Evolutionary conservation across 306 rosid genomes (phyloP).

Genomic region (Glycyrrhiza uralensis): DNA sequence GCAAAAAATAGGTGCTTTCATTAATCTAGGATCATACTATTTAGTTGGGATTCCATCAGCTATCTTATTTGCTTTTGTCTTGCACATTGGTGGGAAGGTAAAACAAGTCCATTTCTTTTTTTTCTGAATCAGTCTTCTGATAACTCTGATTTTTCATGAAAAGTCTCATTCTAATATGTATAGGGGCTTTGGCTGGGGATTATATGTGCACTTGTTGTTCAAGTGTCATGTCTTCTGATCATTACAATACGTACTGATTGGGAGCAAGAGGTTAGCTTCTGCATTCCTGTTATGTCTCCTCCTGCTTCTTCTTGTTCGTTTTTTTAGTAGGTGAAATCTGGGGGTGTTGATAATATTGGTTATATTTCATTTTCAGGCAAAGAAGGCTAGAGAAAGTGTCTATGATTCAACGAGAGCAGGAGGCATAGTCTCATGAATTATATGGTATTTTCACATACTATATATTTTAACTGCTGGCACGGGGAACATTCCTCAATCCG

Average conservation of each 20-base stretch:
- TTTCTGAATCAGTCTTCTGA: neutral
- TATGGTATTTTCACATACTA: neutral
- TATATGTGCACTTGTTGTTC: constrained; percentile 63
- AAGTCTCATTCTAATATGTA: neutral
- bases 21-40: constrained; percentile 75
- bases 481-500: too few species aligned
- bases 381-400: constrained; percentile 48
- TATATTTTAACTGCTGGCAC: too few species aligned
- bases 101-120: neutral
- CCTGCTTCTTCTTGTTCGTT: neutral
- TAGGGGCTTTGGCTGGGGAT: constrained; percentile 85
- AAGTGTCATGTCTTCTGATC: constrained; percentile 41
- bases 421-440: constrained; percentile 10
- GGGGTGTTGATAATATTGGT: neutral
- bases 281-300: neutral
- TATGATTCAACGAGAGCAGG: constrained; percentile 25
- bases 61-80: constrained; percentile 53
- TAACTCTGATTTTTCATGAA: neutral
- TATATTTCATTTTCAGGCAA: constrained; percentile 34
- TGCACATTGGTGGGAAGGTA: constrained; percentile 70
- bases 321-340: neutral
- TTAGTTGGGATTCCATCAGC: constrained; percentile 70
- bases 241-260: constrained; percentile 58
- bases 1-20: constrained; percentile 75
- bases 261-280: constrained; percentile 54